Evolutionary conservation across 208 protist genomes (phyloP).

Genomic region (Phytomonas francai): DNA sequence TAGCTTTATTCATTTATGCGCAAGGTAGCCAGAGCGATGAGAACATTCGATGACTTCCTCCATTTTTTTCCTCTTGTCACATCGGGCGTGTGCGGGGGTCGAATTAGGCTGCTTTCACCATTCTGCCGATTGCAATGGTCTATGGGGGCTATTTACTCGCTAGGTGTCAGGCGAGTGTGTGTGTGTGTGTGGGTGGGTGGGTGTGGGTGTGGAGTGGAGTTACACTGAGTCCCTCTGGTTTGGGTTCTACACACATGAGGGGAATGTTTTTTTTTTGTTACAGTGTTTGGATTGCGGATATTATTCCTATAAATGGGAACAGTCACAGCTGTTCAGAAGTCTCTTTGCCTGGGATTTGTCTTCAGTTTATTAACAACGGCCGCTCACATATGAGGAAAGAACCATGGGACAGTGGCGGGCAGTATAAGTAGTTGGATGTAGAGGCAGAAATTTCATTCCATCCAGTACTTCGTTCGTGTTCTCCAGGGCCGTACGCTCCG

Average conservation of each 20-base stretch:
- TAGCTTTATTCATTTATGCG: neutral
- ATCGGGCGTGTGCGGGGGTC: too few species aligned
- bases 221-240: neutral
- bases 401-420: neutral
- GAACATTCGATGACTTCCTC: neutral
- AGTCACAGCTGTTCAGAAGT: neutral
- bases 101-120: too few species aligned
- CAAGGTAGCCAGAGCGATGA: neutral
- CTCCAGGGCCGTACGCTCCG: neutral
- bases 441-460: neutral
- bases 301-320: neutral
- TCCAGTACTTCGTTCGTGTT: neutral
- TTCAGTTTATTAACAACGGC: neutral
- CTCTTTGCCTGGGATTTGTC: neutral
- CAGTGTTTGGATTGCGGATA: neutral
- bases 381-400: neutral
- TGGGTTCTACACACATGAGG: neutral
- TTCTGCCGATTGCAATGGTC: too few species aligned
- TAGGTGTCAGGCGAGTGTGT: too few species aligned
- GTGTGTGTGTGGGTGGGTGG: too few species aligned
- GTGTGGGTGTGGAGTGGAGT: neutral
- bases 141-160: too few species aligned
- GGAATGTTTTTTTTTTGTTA: neutral
- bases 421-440: neutral
- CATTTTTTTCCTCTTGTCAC: too few species aligned